A percentile compares a stretch with the other conserved stretches of the same genome.
These are phyloP conservation scores for Pleurozium schreberi DNA, from an alignment of 225 moss, liverwort and hornwort species.

Conservation along the genomic window DNA sequence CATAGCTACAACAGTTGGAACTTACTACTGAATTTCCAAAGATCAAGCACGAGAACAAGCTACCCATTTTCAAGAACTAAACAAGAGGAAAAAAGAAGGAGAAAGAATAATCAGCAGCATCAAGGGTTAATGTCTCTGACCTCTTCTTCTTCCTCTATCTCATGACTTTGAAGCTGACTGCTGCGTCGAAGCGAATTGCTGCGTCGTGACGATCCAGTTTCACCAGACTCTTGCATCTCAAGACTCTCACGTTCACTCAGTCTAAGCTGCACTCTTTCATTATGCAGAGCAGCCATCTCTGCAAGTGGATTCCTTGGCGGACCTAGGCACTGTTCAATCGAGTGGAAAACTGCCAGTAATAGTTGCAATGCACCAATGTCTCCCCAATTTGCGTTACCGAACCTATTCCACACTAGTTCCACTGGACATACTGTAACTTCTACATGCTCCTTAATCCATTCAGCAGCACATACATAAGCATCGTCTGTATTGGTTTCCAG, in stretches of 20 bases:
- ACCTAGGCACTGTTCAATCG: constrained; percentile 84
- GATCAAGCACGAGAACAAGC: not conserved
- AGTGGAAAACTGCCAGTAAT: constrained; percentile 65
- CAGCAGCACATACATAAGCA: constrained; percentile 66
- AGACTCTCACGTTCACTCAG: constrained; percentile 59
- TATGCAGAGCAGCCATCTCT: constrained; percentile 89
- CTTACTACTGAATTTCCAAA: not conserved
- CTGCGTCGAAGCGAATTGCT: constrained; percentile 58
- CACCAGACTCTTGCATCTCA: constrained; percentile 70
- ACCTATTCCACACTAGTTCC: constrained; percentile 77
- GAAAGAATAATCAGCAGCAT: not conserved
- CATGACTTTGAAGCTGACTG: constrained; percentile 59
- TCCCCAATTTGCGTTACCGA: constrained; percentile 91
- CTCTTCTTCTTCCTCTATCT: constrained; percentile 76
- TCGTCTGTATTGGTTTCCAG: constrained; percentile 69
- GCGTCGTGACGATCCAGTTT: constrained; percentile 58
- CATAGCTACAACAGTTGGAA: not conserved
- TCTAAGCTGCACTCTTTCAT: constrained; percentile 69
- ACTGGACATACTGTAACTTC: constrained; percentile 65
- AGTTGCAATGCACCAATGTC: constrained; percentile 81
- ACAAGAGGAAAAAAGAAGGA: not conserved
- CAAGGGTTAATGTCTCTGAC: not conserved
- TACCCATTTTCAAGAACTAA: not conserved
- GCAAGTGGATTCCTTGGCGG: constrained; percentile 72
- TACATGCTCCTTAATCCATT: constrained; percentile 80